Percentiles rank a stretch among this genome's conserved stretches.
phyloP scores from a whole-genome alignment of 2,329 filamentous ascomycete genomes.

The Cercospora sp. region DNA sequence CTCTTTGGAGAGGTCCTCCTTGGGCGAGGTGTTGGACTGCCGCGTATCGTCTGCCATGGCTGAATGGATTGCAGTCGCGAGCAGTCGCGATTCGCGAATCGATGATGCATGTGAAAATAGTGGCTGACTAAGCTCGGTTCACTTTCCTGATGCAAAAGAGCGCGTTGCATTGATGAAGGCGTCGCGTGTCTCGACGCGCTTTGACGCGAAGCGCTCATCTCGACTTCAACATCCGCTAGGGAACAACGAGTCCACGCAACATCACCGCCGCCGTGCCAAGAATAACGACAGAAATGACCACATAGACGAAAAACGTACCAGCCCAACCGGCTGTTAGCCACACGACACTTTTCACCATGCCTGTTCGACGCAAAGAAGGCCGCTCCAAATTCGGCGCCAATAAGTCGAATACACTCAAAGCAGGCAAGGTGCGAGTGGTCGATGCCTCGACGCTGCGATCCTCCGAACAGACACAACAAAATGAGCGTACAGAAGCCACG shows the following conservation, averaged over 20 bases:
- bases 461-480: conserved; percentile 82
- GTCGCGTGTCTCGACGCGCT: conserved; percentile 5
- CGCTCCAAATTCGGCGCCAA: conserved; percentile 43
- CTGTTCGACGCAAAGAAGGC: conserved; percentile 45
- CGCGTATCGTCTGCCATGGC: conserved; percentile 51
- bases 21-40: conserved; percentile 29
- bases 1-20: conserved; percentile 33
- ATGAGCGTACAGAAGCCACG: conserved; percentile 87
- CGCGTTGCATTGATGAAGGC: not conserved
- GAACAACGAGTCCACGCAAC: not conserved
- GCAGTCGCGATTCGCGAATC: not conserved
- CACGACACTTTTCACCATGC: conserved; percentile 39
- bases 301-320: not conserved
- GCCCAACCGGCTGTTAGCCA: conserved; percentile 1
- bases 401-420: conserved; percentile 35
- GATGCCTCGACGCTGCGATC: conserved; percentile 71
- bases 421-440: conserved; percentile 60
- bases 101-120: conserved; percentile 16
- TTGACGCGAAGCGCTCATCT: not conserved
- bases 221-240: not conserved
- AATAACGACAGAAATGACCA: conserved; percentile 12
- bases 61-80: not conserved
- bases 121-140: conserved; percentile 1
- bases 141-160: not conserved
- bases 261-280: not conserved